Conservation (phyloP, 768 basidiomycete species). For the Mycena galopus region DNA sequence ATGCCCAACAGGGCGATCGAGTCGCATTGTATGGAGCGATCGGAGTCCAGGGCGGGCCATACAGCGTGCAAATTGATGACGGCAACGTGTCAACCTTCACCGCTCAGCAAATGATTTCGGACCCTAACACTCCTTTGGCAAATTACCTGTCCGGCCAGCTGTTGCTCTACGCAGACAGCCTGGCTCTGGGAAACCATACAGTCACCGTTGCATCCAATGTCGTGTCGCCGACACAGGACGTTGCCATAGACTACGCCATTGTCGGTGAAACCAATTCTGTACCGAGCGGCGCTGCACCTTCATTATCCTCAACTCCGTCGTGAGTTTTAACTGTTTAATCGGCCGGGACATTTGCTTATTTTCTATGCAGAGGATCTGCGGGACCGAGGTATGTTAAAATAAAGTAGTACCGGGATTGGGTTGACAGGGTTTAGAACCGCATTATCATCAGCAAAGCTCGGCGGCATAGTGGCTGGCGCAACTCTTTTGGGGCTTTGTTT, state of each 20-base stretch:
- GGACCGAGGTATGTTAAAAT: background rate
- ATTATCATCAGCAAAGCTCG: background rate
- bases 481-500: background rate
- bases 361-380: background rate
- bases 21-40: constrained; percentile 26
- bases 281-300: background rate
- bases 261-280: too few species aligned
- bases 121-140: background rate
- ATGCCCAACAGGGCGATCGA: constrained; percentile 7
- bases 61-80: constrained; percentile 10
- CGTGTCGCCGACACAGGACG: background rate
- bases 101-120: background rate
- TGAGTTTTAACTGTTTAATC: background rate
- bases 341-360: too few species aligned
- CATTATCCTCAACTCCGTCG: background rate
- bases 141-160: constrained; percentile 18
- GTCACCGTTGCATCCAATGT: background rate
- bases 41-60: constrained; percentile 9
- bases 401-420: background rate
- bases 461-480: background rate
- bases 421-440: background rate
- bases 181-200: constrained; percentile 7
- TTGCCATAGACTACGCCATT: background rate
- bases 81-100: background rate
- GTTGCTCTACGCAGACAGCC: constrained; percentile 12